These are phyloP conservation scores for Terana coerulea DNA, from an alignment of 768 basidiomycete genomes.

Conservation along the genomic window DNA sequence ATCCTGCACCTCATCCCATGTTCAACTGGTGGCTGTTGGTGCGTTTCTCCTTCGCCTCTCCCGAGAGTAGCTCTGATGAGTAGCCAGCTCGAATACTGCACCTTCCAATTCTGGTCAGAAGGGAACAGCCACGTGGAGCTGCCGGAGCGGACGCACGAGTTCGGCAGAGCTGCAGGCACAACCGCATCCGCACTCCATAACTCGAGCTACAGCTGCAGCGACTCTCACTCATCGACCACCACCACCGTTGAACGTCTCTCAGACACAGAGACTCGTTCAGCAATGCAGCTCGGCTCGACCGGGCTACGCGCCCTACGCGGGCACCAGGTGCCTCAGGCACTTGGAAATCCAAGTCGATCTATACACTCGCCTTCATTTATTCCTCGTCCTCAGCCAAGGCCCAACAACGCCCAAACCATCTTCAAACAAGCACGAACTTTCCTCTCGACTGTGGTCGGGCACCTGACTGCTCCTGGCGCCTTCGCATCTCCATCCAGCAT, in stretches of 20 bases:
- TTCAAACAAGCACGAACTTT: conserved; percentile 52
- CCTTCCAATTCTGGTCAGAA: background rate
- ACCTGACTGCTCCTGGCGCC: conserved; percentile 54
- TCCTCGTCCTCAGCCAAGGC: conserved; percentile 28
- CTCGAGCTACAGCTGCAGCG: background rate
- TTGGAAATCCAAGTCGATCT: conserved; percentile 38
- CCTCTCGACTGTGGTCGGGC: conserved; percentile 50
- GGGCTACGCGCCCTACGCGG: conserved; percentile 23
- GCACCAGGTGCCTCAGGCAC: conserved; percentile 16
- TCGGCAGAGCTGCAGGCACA: conserved; percentile 2
- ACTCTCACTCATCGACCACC: conserved; percentile 3
- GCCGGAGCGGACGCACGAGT: background rate
- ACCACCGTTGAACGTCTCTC: background rate
- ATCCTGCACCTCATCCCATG: no score
- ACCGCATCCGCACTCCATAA: background rate
- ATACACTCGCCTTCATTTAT: conserved; percentile 36
- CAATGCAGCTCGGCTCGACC: conserved; percentile 30
- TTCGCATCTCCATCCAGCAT: conserved; percentile 26
- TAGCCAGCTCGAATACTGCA: background rate
- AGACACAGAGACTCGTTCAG: conserved; percentile 1
- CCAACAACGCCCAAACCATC: conserved; percentile 40
- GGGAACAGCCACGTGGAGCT: background rate
- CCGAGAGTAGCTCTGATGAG: no score
- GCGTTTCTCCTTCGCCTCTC: no score
- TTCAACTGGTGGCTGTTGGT: no score